Evolutionary conservation across 2,329 filamentous ascomycete genomes (phyloP), one percentile per base, ranked within the genome.

Genomic region (Trichoderma sp.): DNA sequence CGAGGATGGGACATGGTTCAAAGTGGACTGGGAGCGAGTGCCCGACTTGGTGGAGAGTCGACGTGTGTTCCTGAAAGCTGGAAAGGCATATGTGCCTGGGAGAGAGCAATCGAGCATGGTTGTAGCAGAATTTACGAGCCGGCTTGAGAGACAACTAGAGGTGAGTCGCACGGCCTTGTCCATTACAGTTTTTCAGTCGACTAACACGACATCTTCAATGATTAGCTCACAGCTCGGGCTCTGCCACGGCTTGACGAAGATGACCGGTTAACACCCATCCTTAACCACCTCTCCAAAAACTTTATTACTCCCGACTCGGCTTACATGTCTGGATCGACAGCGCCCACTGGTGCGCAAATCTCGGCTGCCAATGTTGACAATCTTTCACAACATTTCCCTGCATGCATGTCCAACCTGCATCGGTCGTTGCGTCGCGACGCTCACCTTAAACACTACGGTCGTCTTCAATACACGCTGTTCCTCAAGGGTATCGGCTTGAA

Each of bases 391-490:
- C 91, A 95, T 81, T 97, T 97, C 84, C 94, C 94, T 0, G 88
- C 97, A 8, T 98, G 96, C 84, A 98, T 98, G 95, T 92, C 92
- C 72, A 92, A 96, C 79, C 86, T 99, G 28, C 96, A 99, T 81
- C 91, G 89, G 69, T 92, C 92, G 3, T 86, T 99, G 36, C 92
- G 94, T 70, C 92, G 94, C 73, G 95, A 97, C 78, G 91, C 91
- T 13, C 95, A 99, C 79, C 86, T 99, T 74, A 98, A 98, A 82
- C 95, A 99, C 81, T 97, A 87, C 78, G 95, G 94, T 15, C 93
- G 96, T 74, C 86, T 98, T 11, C 96, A 99, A 82, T 99, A 98
- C 84, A 93, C 93, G 0, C 88, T 99, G 4, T 99, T 99, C 87
- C 87, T 99, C 72, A 99, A 99, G 82, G 96, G 96, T 55, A 94